phyloP scores from a whole-genome alignment of 1,139 yeast species.

The Groenewaldozyma sp. region DNA sequence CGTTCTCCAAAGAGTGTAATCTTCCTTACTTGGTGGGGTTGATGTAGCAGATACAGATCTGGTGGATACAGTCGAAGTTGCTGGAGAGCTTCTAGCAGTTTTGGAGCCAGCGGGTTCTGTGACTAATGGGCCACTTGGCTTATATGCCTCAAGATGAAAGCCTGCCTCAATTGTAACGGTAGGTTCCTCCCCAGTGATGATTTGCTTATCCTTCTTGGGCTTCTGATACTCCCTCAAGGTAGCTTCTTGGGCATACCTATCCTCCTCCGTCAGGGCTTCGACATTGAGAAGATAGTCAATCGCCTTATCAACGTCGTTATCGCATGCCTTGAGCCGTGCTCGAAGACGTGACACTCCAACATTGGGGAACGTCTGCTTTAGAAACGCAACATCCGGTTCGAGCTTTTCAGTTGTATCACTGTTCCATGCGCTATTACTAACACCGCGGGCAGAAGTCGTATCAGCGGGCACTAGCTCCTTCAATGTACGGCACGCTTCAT shows the following conservation, averaged over 20 bases:
- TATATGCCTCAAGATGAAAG: neutral
- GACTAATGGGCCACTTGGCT: neutral
- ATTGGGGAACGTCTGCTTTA: conserved; percentile 20
- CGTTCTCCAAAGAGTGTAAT: neutral
- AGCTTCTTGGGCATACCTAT: conserved; percentile 2
- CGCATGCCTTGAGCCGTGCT: conserved; percentile 13
- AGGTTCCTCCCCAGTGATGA: neutral
- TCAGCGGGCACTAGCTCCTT: conserved; percentile 8
- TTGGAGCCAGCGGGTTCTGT: neutral
- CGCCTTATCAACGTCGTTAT: conserved; percentile 17
- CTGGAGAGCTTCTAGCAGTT: neutral
- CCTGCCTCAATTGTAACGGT: neutral
- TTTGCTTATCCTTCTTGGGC: neutral
- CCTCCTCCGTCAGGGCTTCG: conserved; percentile 11
- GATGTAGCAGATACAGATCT: neutral
- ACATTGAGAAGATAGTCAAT: conserved; percentile 21
- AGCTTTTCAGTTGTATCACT: conserved; percentile 2
- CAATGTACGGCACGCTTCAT: conserved; percentile 4
- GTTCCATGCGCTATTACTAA: neutral
- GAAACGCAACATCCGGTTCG: conserved; percentile 10
- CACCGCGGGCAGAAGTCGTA: conserved; percentile 7
- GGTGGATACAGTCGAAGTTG: neutral
- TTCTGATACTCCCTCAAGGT: too few relatives aligned
- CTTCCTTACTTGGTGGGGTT: neutral
- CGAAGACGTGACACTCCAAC: conserved; percentile 12